Base-by-base conservation (phyloP, 305 asterid species). In the Fraxinus albicans region DNA sequence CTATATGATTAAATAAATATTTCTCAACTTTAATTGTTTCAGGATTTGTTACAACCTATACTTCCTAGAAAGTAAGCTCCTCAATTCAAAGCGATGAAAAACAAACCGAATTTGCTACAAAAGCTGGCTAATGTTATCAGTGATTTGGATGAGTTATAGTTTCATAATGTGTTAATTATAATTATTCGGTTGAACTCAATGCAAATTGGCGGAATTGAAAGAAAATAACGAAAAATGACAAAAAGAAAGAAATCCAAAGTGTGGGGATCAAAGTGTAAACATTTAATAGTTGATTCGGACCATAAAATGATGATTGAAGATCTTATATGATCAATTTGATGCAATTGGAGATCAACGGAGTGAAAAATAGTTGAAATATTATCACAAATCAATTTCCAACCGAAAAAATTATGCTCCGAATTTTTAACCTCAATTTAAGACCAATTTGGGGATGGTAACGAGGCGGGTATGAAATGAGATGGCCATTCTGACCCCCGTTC, bases 381-480 rank as follows among this genome's bases (percentile, higher is more conserved):
- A 12, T 47, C 0, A 47, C n/a, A 47, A 47, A 47, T 47, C 2
- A 47, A 47, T 47, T 13, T 47, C 6, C 60, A 47, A 15, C 0
- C 6, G 21, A 47, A 47, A 13, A 47, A 47, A 1, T 47, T 47
- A 15, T 47, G 1, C 19, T 47, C 21, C 60, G 0, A 47, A 47
- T 47, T 15, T 47, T 47, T 47, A 47, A 19, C 6, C 19, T 47
- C 21, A 47, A 47, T 15, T 47, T 47, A 4, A 15, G 60, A 47
- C 21, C n/a, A 88, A 89, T 85, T 93, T 95, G 58, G 83, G 88
- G 13, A 92, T 38, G 44, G 12, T 9, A 38, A 35, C 42, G 12
- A 2, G 44, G 53, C 0, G 34, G 1, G 53, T 42, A 38, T 38
- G 44, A 38, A 9, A 8, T 9, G 12, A 9, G 12, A 8, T 10